Base-by-base conservation (phyloP, 208 protist species). In the Naegleria fowleri region DNA sequence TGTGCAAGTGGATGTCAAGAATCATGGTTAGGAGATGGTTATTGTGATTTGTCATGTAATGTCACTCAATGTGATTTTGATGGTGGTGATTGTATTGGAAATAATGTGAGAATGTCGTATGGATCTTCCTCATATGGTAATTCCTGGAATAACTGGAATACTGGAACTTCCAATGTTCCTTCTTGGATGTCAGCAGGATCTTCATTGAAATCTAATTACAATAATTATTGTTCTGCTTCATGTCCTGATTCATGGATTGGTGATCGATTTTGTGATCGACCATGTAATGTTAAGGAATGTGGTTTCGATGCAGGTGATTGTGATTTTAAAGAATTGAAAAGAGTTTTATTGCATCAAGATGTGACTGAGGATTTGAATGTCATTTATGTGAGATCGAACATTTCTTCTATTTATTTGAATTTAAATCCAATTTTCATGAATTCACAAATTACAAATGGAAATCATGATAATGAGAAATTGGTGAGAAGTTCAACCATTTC, bases 1-100 rank as follows among this genome's bases (percentile, higher is more conserved):
- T 98, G 96, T 90, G 90, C 87, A 40, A 91, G 93, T 2, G 95
- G 95, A 2, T 98, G 96, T 85, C 15, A 16, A 11, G 40, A 41
- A 9, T 39, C 6, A 92, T 92, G 90, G 90, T 75, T 97, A 19
- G 94, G 94, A 48, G 95, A 97, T 92, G 94, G 95, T 29, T 96
- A 93, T 85, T 97, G 96, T 90, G 95, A 97, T 90, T 22, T 41
- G 39, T 87, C 94, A 16, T 96, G 95, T 86, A 96, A 96, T 88
- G 76, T 92, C 6, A 76, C 83, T 5, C 19, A 48, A 5, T 97
- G 95, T 90, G 93, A 95, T 86, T 97, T 58, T 16, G 95, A 97
- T 92, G 94, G 86, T 4, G 95, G 94, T n/a, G 95, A 97, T 90
- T 97, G 96, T 85, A n/a, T 92, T 36, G 87, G 85, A 19, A n/a